Percentiles rank a stretch among this genome's conserved stretches.
Evolutionary conservation across 441 rosid genomes (phyloP).

Genomic region (Lepidium campestre): DNA sequence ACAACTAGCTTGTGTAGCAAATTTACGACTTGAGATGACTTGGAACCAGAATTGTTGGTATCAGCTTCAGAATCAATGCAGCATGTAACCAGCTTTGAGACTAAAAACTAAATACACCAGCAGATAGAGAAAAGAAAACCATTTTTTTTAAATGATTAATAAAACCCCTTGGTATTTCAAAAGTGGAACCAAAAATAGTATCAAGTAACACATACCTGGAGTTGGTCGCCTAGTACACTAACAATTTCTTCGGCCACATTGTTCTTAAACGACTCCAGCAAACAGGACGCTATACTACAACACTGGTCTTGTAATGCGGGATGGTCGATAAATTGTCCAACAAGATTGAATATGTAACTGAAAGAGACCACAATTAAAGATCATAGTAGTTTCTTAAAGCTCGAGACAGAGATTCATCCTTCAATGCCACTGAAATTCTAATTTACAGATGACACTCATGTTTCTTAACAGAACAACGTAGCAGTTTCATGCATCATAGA

Average conservation of each 20-base stretch:
- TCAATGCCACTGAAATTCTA: neutral
- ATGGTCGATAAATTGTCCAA: slow-evolving; percentile 69
- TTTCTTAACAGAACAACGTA: slow-evolving; percentile 6
- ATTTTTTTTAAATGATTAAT: neutral
- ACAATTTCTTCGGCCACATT: slow-evolving; percentile 62
- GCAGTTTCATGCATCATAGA: slow-evolving; percentile 1
- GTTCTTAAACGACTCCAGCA: slow-evolving; percentile 52
- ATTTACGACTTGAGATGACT: slow-evolving; percentile 51
- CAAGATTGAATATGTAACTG: slow-evolving; percentile 90
- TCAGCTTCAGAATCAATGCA: slow-evolving; percentile 52
- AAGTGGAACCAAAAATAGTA: neutral
- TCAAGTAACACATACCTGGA: slow-evolving; percentile 59
- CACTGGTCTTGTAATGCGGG: slow-evolving; percentile 87
- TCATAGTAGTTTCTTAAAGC: neutral
- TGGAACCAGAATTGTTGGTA: slow-evolving; percentile 40
- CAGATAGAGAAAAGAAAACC: slow-evolving; percentile 10
- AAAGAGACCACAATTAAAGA: slow-evolving; percentile 26
- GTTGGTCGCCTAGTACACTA: slow-evolving; percentile 85
- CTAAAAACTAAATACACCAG: slow-evolving; percentile 60
- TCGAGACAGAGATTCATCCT: neutral
- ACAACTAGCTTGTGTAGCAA: slow-evolving; percentile 69
- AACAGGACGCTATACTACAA: slow-evolving; percentile 61
- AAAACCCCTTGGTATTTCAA: neutral
- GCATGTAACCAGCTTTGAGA: slow-evolving; percentile 85
- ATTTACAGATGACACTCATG: neutral